Percentiles rank a stretch among this genome's conserved stretches.
phyloP scores from a whole-genome alignment of 768 basidiomycete species.

The Rhizopogon sp. region DNA sequence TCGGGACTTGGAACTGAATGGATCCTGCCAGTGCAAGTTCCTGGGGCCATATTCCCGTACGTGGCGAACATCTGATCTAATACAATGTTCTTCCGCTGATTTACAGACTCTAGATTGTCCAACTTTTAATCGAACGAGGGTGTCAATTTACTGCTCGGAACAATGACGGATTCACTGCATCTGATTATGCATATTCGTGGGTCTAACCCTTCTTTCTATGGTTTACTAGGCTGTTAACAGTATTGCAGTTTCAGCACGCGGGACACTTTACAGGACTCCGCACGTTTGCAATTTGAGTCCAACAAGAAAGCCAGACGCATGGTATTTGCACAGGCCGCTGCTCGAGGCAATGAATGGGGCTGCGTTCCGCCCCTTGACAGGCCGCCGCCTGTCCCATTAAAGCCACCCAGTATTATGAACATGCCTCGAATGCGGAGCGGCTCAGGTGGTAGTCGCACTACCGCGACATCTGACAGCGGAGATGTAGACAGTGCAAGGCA shows the following conservation, averaged over 20 bases:
- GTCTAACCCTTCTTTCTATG: neutral
- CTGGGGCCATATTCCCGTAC: constrained; percentile 78
- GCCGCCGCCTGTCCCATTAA: constrained; percentile 43
- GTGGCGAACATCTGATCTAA: constrained; percentile 20
- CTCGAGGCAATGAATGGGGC: constrained; percentile 60
- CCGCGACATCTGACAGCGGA: constrained; percentile 69
- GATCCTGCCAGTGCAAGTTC: constrained; percentile 63
- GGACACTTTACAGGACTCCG: constrained; percentile 78
- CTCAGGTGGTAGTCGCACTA: constrained; percentile 76
- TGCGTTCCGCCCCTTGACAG: constrained; percentile 34
- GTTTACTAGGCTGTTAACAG: constrained; percentile 2
- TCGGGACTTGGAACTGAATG: constrained; percentile 6
- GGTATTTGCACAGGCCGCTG: constrained; percentile 70
- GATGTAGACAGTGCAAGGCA: constrained; percentile 46
- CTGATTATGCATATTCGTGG: constrained; percentile 78
- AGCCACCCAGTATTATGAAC: constrained; percentile 33
- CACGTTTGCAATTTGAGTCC: constrained; percentile 69
- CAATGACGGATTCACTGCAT: constrained; percentile 87
- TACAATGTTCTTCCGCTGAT: constrained; percentile 4
- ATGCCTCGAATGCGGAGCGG: constrained; percentile 68
- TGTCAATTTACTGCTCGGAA: constrained; percentile 82
- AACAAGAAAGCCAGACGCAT: constrained; percentile 73
- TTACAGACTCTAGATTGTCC: constrained; percentile 54
- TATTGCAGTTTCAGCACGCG: constrained; percentile 58
- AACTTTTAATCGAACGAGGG: constrained; percentile 83